Evolutionary conservation across 2,329 filamentous ascomycete genomes (phyloP).

Genomic region (Aspergillus neoniger): DNA sequence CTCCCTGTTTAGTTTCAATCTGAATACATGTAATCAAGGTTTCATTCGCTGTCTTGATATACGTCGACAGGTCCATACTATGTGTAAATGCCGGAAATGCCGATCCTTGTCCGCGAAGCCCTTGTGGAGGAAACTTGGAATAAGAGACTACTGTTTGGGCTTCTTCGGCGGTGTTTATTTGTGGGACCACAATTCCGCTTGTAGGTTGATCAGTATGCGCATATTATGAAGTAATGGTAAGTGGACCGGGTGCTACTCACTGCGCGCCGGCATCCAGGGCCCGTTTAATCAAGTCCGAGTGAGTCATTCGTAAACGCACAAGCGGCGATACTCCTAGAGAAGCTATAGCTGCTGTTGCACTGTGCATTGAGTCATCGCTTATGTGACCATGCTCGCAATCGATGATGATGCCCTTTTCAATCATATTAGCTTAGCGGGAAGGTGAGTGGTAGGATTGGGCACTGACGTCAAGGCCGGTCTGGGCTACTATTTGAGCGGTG

Average conservation of each 20-base stretch:
- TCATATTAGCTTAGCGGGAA: not conserved
- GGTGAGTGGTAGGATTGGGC: not conserved
- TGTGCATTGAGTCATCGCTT: slow-evolving; percentile 33
- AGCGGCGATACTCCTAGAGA: slow-evolving; percentile 28
- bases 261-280: slow-evolving; percentile 30
- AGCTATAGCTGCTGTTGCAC: slow-evolving; percentile 28
- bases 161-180: slow-evolving; percentile 55
- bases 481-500: slow-evolving; percentile 23
- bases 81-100: slow-evolving; percentile 43
- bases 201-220: not conserved
- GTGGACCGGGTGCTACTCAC: slow-evolving; percentile 9
- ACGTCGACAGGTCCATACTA: slow-evolving; percentile 30
- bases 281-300: slow-evolving; percentile 28
- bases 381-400: slow-evolving; percentile 34
- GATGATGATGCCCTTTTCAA: slow-evolving; percentile 22
- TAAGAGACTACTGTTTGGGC: slow-evolving; percentile 25
- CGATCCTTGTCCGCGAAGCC: slow-evolving; percentile 32
- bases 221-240: not conserved
- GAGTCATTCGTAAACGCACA: slow-evolving; percentile 24
- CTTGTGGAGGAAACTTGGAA: slow-evolving; percentile 34
- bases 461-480: slow-evolving; percentile 24
- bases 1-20: slow-evolving; percentile 42
- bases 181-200: slow-evolving; percentile 53
- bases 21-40: slow-evolving; percentile 40
- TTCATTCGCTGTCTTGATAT: slow-evolving; percentile 38